phyloP scores from a whole-genome alignment of 2,329 filamentous ascomycete species.

The Neonectria magnoliae region DNA sequence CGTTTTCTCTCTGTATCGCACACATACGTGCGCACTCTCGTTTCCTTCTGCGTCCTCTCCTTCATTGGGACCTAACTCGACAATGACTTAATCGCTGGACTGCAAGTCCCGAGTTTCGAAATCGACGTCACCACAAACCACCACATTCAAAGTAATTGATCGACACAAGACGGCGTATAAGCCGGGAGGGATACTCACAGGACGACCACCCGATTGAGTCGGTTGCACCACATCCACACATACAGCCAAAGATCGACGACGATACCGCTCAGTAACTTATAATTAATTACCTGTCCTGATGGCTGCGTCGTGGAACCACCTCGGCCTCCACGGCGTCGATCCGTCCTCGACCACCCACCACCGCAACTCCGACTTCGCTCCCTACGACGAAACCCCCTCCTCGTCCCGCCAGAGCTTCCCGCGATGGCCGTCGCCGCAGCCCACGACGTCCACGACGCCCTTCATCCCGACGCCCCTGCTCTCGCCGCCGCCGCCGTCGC shows the following conservation, averaged over 20 bases:
- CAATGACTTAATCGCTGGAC: constrained; percentile 14
- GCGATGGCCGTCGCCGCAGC: constrained; percentile 34
- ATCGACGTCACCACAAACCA: neutral
- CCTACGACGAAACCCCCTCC: constrained; percentile 33
- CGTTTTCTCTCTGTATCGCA: too few relatives aligned
- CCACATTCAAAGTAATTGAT: neutral
- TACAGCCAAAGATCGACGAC: neutral
- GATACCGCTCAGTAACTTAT: neutral
- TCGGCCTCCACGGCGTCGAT: constrained; percentile 25
- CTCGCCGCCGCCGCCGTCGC: constrained; percentile 35
- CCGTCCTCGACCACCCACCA: constrained; percentile 10
- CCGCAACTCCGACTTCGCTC: constrained; percentile 8
- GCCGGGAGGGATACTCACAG: neutral
- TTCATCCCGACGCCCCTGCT: constrained; percentile 34
- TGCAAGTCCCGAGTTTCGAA: neutral
- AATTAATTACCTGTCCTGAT: constrained; percentile 1
- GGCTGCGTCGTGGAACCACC: constrained; percentile 26
- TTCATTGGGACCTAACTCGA: neutral
- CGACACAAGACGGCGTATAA: constrained; percentile 3
- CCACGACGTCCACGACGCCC: constrained; percentile 34
- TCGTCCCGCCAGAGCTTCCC: constrained; percentile 34
- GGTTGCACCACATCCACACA: neutral
- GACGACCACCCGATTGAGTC: neutral
- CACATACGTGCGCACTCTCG: neutral
- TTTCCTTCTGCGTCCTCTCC: neutral